These are phyloP conservation scores for Arthrinium puccinioides DNA, from an alignment of 2,329 filamentous ascomycete species.

Conservation along the genomic window DNA sequence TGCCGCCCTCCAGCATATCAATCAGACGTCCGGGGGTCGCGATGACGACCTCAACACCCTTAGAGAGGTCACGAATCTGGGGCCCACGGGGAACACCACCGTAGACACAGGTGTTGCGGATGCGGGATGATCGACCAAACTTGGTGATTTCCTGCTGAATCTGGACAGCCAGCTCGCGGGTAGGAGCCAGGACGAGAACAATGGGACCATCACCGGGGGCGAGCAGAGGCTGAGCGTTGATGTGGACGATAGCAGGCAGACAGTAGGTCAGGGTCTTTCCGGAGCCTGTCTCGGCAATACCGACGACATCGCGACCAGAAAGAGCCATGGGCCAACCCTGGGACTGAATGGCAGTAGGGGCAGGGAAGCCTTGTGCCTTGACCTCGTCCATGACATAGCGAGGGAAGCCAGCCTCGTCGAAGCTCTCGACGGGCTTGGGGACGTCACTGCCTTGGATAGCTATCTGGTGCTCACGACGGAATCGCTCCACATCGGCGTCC, in stretches of 20 bases:
- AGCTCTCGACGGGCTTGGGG: conserved; percentile 90
- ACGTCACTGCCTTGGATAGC: conserved; percentile 72
- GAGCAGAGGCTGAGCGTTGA: conserved; percentile 96
- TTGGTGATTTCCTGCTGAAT: conserved; percentile 99
- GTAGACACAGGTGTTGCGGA: conserved; percentile 98
- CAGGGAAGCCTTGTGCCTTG: conserved; percentile 93
- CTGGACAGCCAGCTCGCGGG: conserved; percentile 95
- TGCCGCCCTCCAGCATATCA: conserved; percentile 95
- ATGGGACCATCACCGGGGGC: conserved; percentile 94
- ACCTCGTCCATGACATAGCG: conserved; percentile 97
- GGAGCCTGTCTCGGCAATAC: conserved; percentile 98
- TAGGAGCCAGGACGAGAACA: conserved; percentile 90
- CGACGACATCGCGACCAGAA: conserved; percentile 94
- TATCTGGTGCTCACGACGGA: conserved; percentile 81
- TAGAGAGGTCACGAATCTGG: conserved; percentile 89
- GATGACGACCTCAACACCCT: conserved; percentile 97
- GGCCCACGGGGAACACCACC: conserved; percentile 97
- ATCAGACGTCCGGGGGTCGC: conserved; percentile 96
- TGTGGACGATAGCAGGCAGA: conserved; percentile 96
- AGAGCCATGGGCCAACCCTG: conserved; percentile 99
- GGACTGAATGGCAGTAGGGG: conserved; percentile 92
- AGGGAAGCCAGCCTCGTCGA: conserved; percentile 96
- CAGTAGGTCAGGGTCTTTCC: conserved; percentile 99
- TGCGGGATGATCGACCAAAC: conserved; percentile 95
- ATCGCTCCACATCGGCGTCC: conserved; percentile 74